Percentiles rank a stretch among this genome's conserved stretches.
Conservation (phyloP, 2,329 filamentous ascomycete species). For the Colletotrichum echinochloae region DNA sequence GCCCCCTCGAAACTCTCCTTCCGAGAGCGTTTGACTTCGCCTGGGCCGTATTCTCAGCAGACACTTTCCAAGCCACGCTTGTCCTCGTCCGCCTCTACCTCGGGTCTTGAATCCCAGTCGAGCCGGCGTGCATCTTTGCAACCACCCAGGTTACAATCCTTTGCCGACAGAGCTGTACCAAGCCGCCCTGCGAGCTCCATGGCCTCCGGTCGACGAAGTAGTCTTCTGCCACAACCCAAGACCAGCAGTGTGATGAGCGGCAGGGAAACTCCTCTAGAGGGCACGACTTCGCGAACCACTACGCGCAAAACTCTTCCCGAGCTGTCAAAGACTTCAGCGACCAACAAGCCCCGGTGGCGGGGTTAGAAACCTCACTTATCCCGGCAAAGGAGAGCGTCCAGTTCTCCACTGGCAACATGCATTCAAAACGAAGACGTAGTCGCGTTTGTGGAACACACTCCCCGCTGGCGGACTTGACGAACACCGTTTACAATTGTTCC, state of each 20-base stretch:
- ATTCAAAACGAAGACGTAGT: not conserved
- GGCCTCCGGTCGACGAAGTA: conserved; percentile 62
- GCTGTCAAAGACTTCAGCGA: conserved; percentile 48
- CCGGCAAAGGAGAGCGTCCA: conserved; percentile 4
- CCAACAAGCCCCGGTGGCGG: conserved; percentile 64
- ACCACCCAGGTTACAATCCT: conserved; percentile 54
- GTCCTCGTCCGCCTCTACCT: conserved; percentile 57
- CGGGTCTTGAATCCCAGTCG: conserved; percentile 48
- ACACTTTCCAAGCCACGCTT: conserved; percentile 59
- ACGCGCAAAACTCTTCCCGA: conserved; percentile 54
- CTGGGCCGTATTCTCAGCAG: conserved; percentile 62
- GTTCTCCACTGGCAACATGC: not conserved
- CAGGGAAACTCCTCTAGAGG: conserved; percentile 61
- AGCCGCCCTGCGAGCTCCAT: conserved; percentile 69
- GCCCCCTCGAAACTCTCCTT: conserved; percentile 62
- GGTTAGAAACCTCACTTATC: conserved; percentile 45
- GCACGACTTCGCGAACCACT: conserved; percentile 58
- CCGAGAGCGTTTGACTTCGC: conserved; percentile 64
- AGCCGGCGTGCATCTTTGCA: conserved; percentile 67
- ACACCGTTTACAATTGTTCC: not conserved
- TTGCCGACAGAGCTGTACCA: conserved; percentile 47
- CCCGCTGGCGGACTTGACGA: conserved; percentile 39
- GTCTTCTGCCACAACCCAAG: conserved; percentile 65
- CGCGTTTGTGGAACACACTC: conserved; percentile 12
- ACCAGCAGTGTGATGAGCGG: conserved; percentile 53